phyloP scores from a whole-genome alignment of 2,329 filamentous ascomycete species.

The Epichloe glyceriae region DNA sequence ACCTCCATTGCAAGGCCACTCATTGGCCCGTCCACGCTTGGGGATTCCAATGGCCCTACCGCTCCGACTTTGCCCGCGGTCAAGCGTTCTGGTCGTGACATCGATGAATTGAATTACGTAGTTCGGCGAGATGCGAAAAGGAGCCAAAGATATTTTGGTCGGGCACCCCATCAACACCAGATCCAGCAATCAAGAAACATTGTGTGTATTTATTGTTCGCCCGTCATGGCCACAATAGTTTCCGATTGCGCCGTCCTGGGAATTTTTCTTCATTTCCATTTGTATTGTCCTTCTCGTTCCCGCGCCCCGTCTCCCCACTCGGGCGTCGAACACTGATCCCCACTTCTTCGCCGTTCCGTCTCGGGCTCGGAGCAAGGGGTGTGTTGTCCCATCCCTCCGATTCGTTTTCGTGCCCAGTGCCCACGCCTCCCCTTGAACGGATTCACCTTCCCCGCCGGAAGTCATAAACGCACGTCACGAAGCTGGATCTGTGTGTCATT shows the following conservation, averaged over 20 bases:
- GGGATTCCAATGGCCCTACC: not conserved
- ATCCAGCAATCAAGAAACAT: too few relatives aligned
- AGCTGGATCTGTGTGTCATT: slow-evolving; percentile 3
- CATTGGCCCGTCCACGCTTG: not conserved
- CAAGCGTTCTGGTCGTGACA: not conserved
- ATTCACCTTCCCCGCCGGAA: slow-evolving; percentile 5
- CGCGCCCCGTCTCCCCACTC: not conserved
- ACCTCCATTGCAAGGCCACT: not conserved
- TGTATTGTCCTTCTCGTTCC: not conserved
- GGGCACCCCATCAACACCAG: too few relatives aligned
- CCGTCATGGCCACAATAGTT: too few relatives aligned
- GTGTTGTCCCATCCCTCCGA: slow-evolving; percentile 8
- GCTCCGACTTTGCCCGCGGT: slow-evolving; percentile 11
- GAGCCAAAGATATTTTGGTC: too few relatives aligned
- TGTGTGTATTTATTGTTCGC: too few relatives aligned
- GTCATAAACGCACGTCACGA: slow-evolving; percentile 2
- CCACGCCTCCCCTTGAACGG: not conserved
- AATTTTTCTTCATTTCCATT: not conserved
- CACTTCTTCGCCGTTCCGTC: slow-evolving; percentile 9
- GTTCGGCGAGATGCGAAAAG: too few relatives aligned
- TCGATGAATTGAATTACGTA: not conserved
- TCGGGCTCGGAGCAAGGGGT: slow-evolving; percentile 5
- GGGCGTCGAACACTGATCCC: not conserved
- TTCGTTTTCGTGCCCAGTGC: slow-evolving; percentile 14
- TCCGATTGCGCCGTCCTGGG: too few relatives aligned